phyloP scores from a whole-genome alignment of 2,329 filamentous ascomycete species.

The Diaporthe aspalathi region DNA sequence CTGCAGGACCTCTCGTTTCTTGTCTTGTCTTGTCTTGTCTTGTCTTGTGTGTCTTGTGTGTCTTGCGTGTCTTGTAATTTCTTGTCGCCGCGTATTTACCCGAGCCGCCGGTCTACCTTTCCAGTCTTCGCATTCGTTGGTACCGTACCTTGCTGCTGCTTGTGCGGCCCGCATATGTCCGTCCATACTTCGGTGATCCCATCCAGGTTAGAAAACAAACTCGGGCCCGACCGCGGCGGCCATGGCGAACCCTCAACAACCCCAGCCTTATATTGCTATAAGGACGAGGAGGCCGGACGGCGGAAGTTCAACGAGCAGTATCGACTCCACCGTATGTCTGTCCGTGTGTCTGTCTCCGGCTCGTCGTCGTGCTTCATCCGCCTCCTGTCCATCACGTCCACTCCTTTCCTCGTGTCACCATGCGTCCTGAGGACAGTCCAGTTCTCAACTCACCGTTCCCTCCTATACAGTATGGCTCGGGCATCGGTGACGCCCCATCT shows the following conservation, averaged over 20 bases:
- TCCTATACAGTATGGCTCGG: constrained; percentile 58
- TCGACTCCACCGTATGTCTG: constrained; percentile 61
- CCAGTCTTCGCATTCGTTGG: constrained; percentile 36
- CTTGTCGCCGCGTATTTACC: constrained; percentile 16
- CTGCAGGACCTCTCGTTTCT: not conserved
- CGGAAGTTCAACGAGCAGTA: constrained; percentile 58
- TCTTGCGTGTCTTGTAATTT: constrained; percentile 15
- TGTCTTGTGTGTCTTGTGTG: constrained; percentile 23
- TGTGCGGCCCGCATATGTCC: constrained; percentile 23
- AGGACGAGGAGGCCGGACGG: constrained; percentile 61
- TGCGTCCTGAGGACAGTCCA: constrained; percentile 31
- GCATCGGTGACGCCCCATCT: constrained; percentile 52
- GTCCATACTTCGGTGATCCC: constrained; percentile 33
- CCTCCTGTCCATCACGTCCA: not conserved
- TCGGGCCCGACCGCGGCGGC: constrained; percentile 24
- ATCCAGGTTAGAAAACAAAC: constrained; percentile 30
- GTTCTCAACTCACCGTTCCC: constrained; percentile 45
- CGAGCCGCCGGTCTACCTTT: constrained; percentile 11
- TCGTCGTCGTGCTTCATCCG: not conserved
- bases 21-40: constrained; percentile 11
- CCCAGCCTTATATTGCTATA: constrained; percentile 64
- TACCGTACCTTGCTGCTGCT: constrained; percentile 14
- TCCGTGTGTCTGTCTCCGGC: constrained; percentile 23
- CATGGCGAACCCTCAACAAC: constrained; percentile 54
- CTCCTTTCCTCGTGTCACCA: not conserved